Base-by-base conservation (phyloP, 169 alveolate genomes). In the Plasmodium falciparum region DNA sequence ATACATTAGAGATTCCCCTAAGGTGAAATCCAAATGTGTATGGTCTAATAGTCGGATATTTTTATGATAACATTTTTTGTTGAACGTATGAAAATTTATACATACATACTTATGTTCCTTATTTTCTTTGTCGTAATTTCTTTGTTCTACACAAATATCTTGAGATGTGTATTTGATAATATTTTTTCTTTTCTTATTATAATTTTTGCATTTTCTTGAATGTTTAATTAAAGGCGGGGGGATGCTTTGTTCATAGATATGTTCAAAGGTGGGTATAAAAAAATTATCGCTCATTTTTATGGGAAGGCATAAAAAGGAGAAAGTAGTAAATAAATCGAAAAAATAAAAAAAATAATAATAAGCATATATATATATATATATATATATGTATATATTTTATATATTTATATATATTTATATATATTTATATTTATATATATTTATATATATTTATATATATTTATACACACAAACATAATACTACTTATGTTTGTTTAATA, bases 141-240 rank as follows among this genome's bases (percentile, higher is more conserved):
- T 39, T 43, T 62, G 20, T 17, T 43, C 45, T 50, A 67, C 22
- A 29, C 5, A 0, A 3, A 4, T 56, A 59, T 20, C 24, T 47
- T n/a, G 49, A 45, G n/a, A 22, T 0, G 20, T 2, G 22, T 24
- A 15, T 59, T 22, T 47, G 22, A 8, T 13, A 20, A 61, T 50
- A 59, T 26, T 45, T 20, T 58, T 83, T 52, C 39, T 61, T 26
- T 69, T 56, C 17, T 17, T 6, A 73, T 83, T 83, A 17, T 26
- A 24, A 2, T 17, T 45, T 72, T 62, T 54, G 65, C 91, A 83
- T 50, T 83, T 83, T n/a, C 45, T n/a, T 13, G 85, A 83, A 61
- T 83, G 91, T 17, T 47, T 69, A 29, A 83, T 83, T 47, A 83
- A 15, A 26, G 91, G 91, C 0, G 91, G 17, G 15, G 91, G 91